phyloP scores from a whole-genome alignment of 2,329 filamentous ascomycete genomes.

The Epichloe bromicola region DNA sequence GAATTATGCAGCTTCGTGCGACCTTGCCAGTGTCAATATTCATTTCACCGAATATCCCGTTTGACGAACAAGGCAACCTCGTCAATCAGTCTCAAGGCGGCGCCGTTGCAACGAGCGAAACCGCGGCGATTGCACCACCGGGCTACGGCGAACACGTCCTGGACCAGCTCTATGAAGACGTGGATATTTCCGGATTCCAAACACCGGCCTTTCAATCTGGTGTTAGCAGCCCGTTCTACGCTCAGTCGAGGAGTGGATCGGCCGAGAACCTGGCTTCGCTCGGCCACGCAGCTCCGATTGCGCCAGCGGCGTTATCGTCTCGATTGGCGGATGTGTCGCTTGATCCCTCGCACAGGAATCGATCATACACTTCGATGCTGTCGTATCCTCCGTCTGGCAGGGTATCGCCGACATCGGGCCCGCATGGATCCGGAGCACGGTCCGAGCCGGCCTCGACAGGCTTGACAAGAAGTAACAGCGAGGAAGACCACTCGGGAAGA shows the following conservation, averaged over 20 bases:
- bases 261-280: constrained; percentile 60
- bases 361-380: constrained; percentile 31
- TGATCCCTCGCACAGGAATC: constrained; percentile 31
- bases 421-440: constrained; percentile 21
- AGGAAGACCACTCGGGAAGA: constrained; percentile 36
- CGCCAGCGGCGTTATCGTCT: constrained; percentile 45
- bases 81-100: constrained; percentile 44
- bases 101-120: constrained; percentile 35
- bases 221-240: constrained; percentile 69
- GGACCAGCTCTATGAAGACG: constrained; percentile 79
- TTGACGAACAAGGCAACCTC: constrained; percentile 78
- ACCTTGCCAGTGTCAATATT: constrained; percentile 86
- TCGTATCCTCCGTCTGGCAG: constrained; percentile 31
- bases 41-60: constrained; percentile 84
- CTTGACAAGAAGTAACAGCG: constrained; percentile 41
- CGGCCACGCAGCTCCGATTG: constrained; percentile 17
- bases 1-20: constrained; percentile 52
- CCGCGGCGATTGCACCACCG: constrained; percentile 66
- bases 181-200: constrained; percentile 71
- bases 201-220: constrained; percentile 59
- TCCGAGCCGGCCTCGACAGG: constrained; percentile 31
- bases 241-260: constrained; percentile 61
- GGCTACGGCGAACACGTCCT: constrained; percentile 83
- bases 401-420: constrained; percentile 28
- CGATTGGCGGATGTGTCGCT: constrained; percentile 57